Evolutionary conservation across 306 rosid genomes (phyloP), one percentile per base, ranked within the genome.

Genomic region (Pyrus pyrifolia): DNA sequence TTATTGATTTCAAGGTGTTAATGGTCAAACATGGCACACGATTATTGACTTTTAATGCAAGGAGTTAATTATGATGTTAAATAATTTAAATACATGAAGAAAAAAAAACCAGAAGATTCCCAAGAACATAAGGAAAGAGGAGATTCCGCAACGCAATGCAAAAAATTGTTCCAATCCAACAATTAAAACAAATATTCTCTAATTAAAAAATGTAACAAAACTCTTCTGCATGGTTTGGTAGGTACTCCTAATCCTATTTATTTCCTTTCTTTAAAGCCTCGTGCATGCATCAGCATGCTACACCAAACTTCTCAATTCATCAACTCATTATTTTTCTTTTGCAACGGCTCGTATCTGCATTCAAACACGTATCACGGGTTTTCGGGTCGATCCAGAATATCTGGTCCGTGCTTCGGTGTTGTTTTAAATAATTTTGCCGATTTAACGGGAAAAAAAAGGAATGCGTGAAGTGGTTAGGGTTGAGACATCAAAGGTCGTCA

Each of bases 401-500:
- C 53, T 49, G 6, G 21, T 49, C 17, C 8, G 8, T 49, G 18
- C 8, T 49, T 15, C 2, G 21, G 19, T 15, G 8, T 49, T 8
- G 4, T 3, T 23, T 4, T 60, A 11, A 59, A 40, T 59, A 14
- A 14, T 73, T 59, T 4, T 9, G 25, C 40, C 17, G 58, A 2
- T 40, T 73, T 11, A 73, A 27, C 63, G 40, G 27, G 45, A 22
- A 49, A 57, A 35, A 5, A 35, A 6, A 6, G 83, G 61, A 35
- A 62, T 69, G 71, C 13, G 8, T 14, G 55, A 59, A 85, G 80
- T 85, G 21, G 96, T 88, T 87, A 68, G 30, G 81, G 52, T 55
- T 60, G 84, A 87, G 79, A 80, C 67, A 80, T 87, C 91, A 73
- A 73, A 65, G 70, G 59, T 78, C 73, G 79, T 80, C 79, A 31